Conservation (phyloP, 768 basidiomycete genomes). For the Mycena leptocephala region DNA sequence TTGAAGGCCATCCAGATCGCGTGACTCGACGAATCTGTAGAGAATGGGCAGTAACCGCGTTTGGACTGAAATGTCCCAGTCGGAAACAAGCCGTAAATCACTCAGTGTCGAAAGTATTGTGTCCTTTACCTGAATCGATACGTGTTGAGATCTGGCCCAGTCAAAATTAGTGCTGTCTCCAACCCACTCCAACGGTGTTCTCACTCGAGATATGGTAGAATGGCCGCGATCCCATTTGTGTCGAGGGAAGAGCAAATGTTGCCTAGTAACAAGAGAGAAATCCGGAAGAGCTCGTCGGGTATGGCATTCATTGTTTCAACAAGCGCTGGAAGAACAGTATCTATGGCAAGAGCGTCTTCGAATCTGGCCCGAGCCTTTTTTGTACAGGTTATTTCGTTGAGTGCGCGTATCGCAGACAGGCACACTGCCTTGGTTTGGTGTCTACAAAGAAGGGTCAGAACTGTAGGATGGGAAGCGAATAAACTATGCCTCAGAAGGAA, state of each 20-base stretch:
- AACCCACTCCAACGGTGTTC: background rate
- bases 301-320: background rate
- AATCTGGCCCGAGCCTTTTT: background rate
- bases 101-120: background rate
- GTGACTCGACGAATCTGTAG: background rate
- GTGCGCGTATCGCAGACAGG: background rate
- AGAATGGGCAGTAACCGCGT: background rate
- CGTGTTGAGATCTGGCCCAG: background rate
- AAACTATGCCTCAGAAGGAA: background rate
- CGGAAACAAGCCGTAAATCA: background rate
- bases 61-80: background rate
- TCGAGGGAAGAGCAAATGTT: background rate
- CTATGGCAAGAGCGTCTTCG: background rate
- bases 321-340: background rate
- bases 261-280: background rate
- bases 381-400: background rate
- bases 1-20: background rate
- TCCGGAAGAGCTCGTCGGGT: background rate
- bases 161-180: background rate
- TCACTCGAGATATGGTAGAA: background rate
- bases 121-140: background rate
- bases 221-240: background rate
- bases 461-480: background rate
- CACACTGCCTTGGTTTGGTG: background rate
- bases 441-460: background rate